A percentile compares a stretch with the other conserved stretches of the same genome.
Evolutionary conservation across 2,329 filamentous ascomycete species (phyloP).

Genomic region (Penicillium sp.): DNA sequence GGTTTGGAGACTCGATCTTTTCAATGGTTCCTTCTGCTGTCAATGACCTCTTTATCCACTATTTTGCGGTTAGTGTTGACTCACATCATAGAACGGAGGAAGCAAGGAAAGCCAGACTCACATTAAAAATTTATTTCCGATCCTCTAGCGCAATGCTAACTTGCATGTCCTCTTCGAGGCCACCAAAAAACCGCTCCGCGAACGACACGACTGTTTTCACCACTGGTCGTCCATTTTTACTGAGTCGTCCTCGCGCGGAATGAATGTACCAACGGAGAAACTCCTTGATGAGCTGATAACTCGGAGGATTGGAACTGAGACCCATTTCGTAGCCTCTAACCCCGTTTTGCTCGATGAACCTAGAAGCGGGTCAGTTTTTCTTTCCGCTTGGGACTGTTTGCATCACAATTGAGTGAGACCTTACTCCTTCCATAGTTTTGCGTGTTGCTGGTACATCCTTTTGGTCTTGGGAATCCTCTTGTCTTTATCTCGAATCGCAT

Average conservation of each 20-base stretch:
- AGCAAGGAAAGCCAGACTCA: neutral
- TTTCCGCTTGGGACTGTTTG: neutral
- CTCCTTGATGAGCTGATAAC: slow-evolving; percentile 14
- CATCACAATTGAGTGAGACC: neutral
- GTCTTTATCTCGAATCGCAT: neutral
- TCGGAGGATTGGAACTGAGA: slow-evolving; percentile 3
- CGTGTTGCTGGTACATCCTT: neutral
- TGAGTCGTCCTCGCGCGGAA: slow-evolving; percentile 5
- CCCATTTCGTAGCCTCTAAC: slow-evolving; percentile 7
- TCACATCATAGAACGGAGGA: neutral
- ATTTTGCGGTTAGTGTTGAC: slow-evolving; percentile 3
- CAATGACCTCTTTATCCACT: slow-evolving; percentile 17
- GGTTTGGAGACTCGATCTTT: slow-evolving; percentile 10
- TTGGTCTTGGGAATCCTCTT: neutral
- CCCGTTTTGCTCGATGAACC: slow-evolving; percentile 2
- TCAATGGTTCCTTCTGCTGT: slow-evolving; percentile 9
- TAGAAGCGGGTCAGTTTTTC: slow-evolving; percentile 3
- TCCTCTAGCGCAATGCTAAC: slow-evolving; percentile 14
- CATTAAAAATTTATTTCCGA: slow-evolving; percentile 10
- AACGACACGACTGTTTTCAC: slow-evolving; percentile 8
- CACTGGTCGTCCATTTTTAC: slow-evolving; percentile 12
- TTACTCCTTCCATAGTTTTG: slow-evolving; percentile 12
- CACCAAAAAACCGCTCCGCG: slow-evolving; percentile 13
- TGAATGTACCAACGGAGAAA: slow-evolving; percentile 14
- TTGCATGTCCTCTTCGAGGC: slow-evolving; percentile 12